Conservation (phyloP, 352 stramenopile genomes). For the Phytophthora quininea region DNA sequence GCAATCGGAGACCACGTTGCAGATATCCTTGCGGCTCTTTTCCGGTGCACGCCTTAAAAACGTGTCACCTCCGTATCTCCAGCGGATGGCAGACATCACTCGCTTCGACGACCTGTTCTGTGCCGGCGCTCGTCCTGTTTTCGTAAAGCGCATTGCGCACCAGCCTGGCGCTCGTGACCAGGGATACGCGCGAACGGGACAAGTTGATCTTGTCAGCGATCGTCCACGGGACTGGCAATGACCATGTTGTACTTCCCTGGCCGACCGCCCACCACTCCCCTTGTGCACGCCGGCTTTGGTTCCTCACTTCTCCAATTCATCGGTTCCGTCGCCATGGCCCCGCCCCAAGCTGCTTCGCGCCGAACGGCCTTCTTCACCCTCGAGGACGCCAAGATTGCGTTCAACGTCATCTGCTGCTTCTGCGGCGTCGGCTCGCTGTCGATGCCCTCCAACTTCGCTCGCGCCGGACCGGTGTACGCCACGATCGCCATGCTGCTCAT, state of each 20-base stretch:
- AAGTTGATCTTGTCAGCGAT: background rate
- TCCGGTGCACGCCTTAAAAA: constrained; percentile 25
- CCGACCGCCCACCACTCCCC: constrained; percentile 6
- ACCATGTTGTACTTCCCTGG: constrained; percentile 26
- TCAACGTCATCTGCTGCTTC: constrained; percentile 72
- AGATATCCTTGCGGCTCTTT: constrained; percentile 5
- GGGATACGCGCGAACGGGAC: constrained; percentile 3
- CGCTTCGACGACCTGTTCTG: background rate
- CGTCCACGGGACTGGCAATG: constrained; percentile 10
- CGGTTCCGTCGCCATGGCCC: constrained; percentile 14
- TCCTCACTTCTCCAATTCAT: constrained; percentile 25
- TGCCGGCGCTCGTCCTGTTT: background rate
- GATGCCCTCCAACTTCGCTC: constrained; percentile 72
- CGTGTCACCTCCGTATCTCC: constrained; percentile 25
- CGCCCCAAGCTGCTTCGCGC: background rate
- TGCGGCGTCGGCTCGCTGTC: constrained; percentile 71
- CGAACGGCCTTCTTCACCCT: constrained; percentile 43
- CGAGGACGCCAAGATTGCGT: constrained; percentile 63
- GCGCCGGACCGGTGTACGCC: constrained; percentile 50
- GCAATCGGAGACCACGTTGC: background rate
- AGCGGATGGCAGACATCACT: constrained; percentile 21
- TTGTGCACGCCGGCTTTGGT: background rate
- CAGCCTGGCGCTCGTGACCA: background rate
- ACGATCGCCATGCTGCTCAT: constrained; percentile 63
- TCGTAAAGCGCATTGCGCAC: background rate